These are phyloP conservation scores for Fusarium coffeatum DNA, from an alignment of 2,329 filamentous ascomycete genomes.

Conservation along the genomic window DNA sequence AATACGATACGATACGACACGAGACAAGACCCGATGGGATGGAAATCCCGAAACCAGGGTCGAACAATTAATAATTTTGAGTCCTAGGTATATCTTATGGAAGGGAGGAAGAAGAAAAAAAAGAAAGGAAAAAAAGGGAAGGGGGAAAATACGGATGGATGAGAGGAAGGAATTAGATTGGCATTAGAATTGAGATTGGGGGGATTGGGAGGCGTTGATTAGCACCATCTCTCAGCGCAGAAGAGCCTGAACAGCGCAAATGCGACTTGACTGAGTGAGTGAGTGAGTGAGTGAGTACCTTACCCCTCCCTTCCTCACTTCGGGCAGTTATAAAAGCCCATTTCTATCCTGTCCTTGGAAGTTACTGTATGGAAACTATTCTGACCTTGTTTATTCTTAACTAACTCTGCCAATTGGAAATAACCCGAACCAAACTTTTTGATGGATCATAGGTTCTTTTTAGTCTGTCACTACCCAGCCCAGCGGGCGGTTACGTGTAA, in stretches of 20 bases:
- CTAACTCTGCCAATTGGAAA: neutral
- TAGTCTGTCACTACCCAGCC: neutral
- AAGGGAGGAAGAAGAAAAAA: neutral
- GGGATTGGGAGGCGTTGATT: conserved; percentile 41
- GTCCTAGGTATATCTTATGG: neutral
- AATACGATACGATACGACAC: conserved; percentile 7
- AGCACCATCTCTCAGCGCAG: conserved; percentile 18
- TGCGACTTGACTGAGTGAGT: neutral
- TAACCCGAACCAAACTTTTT: neutral
- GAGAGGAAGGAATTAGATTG: conserved; percentile 6
- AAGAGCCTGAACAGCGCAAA: neutral
- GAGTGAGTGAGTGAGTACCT: too few species aligned
- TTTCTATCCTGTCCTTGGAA: neutral
- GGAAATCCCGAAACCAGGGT: conserved; percentile 35
- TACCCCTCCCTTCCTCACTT: conserved; percentile 14
- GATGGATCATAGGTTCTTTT: neutral
- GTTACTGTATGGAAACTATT: neutral
- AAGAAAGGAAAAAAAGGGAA: conserved; percentile 1
- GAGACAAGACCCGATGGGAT: conserved; percentile 20
- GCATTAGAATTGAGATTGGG: conserved; percentile 21
- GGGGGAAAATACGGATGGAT: conserved; percentile 11
- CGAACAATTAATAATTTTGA: conserved; percentile 24
- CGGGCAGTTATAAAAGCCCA: neutral
- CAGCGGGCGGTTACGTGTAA: neutral
- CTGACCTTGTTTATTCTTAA: conserved; percentile 1